Evolutionary conservation across 148 eudicot species (phyloP).

Genomic region (Vaccinium macrocarpon): DNA sequence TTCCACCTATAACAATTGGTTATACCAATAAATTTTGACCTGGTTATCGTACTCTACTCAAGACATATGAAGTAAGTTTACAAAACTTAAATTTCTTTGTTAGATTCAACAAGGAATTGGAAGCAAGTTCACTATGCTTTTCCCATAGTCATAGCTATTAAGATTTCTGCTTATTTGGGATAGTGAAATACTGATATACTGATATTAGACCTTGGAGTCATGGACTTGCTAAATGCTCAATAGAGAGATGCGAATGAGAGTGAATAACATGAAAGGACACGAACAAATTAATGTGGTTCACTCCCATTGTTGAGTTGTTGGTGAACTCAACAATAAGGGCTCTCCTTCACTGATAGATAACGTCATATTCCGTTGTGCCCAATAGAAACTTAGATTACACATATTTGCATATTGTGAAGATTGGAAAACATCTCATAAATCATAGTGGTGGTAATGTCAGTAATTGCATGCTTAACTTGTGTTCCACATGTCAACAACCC

Average conservation of each 20-base stretch:
- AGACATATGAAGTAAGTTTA: too few species aligned
- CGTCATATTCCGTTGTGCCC: background rate
- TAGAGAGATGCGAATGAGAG: background rate
- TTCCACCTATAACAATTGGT: background rate
- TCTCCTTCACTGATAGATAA: background rate
- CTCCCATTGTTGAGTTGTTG: background rate
- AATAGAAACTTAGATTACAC: background rate
- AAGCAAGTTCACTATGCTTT: background rate
- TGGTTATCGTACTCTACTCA: background rate
- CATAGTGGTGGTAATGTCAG: background rate
- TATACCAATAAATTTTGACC: background rate
- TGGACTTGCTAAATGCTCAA: background rate
- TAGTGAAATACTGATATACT: background rate
- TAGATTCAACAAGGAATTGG: background rate
- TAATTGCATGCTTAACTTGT: background rate
- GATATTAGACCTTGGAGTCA: background rate
- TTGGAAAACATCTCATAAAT: background rate
- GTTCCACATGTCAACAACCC: background rate
- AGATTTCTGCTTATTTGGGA: background rate
- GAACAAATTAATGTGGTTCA: background rate
- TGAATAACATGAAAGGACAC: background rate
- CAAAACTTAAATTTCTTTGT: background rate
- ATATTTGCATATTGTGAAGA: background rate
- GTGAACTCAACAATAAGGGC: background rate
- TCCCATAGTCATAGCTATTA: too few species aligned